Evolutionary conservation across 2,329 filamentous ascomycete genomes (phyloP), one percentile per base, ranked within the genome.

Genomic region (Aureobasidium sp.): DNA sequence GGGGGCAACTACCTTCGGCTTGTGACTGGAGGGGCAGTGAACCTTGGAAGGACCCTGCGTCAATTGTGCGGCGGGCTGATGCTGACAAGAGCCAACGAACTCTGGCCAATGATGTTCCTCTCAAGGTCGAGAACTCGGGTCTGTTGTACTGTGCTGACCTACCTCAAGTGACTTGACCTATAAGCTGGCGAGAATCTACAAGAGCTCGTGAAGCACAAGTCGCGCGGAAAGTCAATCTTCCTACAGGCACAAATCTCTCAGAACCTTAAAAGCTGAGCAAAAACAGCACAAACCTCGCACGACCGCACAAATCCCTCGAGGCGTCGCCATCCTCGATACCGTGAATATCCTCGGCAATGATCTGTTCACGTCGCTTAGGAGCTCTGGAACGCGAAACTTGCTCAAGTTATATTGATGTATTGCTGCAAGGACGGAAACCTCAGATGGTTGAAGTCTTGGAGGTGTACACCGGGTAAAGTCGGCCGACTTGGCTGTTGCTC

Each of bases 401-500:
- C 49, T 37, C 49, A 53, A 27, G 5, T 42, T 40, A 53, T 53
- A 40, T 53, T 53, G 49, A 53, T 53, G 49, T 53, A 53, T 53
- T 17, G 31, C 49, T 53, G 33, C 49, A 35, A 53, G 19, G 33
- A 38, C 33, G 49, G 33, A 27, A 47, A 4, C 27, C 19, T 47
- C 45, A 33, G 23, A 47, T 31, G 19, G 23, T 38, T 53, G 33
- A n/a, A 25, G 33, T 37, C 21, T 27, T 38, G 33, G 33, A 27
- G 10, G 23, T 38, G n/a, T n/a, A 38, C 19, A 8, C 23, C 49
- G 49, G 49, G 49, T 53, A 53, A 53, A 53, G 21, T 53, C 49
- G 33, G 49, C 33, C 33, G 21, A 17, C 33, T 38, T 35, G 31
- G 49, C 33, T 37, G 21, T 25, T 10, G 13, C 8, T 53, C 49